Evolutionary conservation across 2,329 filamentous ascomycete genomes (phyloP), one percentile per base, ranked within the genome.

Genomic region (Trichoderma harzianum): DNA sequence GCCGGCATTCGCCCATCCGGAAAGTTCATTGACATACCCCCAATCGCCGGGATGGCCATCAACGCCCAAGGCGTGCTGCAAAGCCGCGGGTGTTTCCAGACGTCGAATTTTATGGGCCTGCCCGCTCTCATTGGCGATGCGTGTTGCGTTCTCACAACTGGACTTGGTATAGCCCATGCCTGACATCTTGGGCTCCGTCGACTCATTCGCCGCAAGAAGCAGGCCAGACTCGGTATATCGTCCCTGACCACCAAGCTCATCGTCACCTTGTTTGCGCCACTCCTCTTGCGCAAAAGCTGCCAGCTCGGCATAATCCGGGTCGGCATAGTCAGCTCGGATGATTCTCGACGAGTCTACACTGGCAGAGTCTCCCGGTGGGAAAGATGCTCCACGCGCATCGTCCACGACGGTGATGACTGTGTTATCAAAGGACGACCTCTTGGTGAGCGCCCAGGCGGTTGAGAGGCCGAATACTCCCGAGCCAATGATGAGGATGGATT

Each of bases 1-100:
- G 73, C 90, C 91, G 0, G 93, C 93, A 78, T 97, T 88, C 3
- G 92, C 93, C 94, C 94, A 97, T 7, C 94, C 94, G 51, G 90
- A 92, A 32, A 86, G 84, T 68, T 86, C 85, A 79, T 97, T 97
- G 69, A 92, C 81, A 80, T 95, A 97, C 26, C 91, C 93, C 85
- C 85, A 90, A 74, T 85, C 86, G 16, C 89, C 93, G 34, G 85
- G 86, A 72, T 82, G 81, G 55, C 86, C 87, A 8, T 84, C 83
- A 0, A 84, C 87, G 12, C 84, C 83, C 34, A 88, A 78, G 7
- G 79, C 81, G 5, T 78, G 78, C 51, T 81, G 81, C 68, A 91
- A 83, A 26, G 83, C 84, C 32, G 81, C 78, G 12, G 78, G 76
- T 34, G 79, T 82, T 69, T 85, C 83, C 14, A 91, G 79, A 72